Percentiles rank a stretch among this genome's conserved stretches.
These are phyloP conservation scores for Chytriomyces sp. DNA, from an alignment of 192 early-diverging fungal genomes.

Conservation along the genomic window DNA sequence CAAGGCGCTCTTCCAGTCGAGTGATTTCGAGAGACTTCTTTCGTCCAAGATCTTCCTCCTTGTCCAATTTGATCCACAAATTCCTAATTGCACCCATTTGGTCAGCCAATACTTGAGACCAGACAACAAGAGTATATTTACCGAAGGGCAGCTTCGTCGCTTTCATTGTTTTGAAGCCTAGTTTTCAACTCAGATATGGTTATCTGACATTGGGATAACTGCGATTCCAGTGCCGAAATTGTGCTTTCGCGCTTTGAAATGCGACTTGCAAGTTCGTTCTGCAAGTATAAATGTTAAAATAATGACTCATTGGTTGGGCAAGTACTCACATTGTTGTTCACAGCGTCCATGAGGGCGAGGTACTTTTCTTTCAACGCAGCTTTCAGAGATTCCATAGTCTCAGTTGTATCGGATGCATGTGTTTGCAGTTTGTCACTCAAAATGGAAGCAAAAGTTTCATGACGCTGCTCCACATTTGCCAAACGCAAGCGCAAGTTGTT, in stretches of 20 bases:
- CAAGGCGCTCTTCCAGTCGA: conserved; percentile 25
- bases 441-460: no score
- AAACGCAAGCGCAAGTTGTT: no score
- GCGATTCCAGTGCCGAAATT: neutral
- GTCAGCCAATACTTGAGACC: neutral
- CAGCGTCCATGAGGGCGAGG: neutral
- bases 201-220: neutral
- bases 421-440: no score
- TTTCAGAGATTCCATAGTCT: neutral
- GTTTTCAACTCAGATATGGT: conserved; percentile 13
- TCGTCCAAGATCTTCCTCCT: conserved; percentile 25
- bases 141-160: conserved; percentile 21
- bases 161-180: conserved; percentile 18
- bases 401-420: no score
- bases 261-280: no score
- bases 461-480: no score
- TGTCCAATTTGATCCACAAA: conserved; percentile 27
- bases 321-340: neutral
- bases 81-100: neutral
- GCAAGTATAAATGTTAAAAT: no score
- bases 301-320: neutral
- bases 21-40: conserved; percentile 32
- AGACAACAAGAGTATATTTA: neutral
- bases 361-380: neutral
- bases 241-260: neutral